Evolutionary conservation across 2,329 filamentous ascomycete species (phyloP).

Genomic region (Leptosphaerulina australis): DNA sequence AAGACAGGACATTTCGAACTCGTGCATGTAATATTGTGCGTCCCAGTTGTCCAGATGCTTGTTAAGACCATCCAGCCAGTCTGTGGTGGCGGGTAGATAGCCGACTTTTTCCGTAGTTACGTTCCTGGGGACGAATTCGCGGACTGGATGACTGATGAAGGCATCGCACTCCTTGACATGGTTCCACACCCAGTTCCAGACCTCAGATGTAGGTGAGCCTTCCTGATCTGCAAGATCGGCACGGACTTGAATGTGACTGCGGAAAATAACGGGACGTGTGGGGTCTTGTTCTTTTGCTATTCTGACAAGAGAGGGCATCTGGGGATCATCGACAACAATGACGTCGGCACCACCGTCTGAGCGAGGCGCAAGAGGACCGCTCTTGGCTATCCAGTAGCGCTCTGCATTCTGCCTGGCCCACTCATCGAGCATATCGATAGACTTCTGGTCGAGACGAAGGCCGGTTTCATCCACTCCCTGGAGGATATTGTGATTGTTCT

Average conservation of each 20-base stretch:
- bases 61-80: conserved; percentile 84
- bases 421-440: conserved; percentile 67
- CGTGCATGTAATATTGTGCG: conserved; percentile 72
- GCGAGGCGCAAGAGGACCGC: conserved; percentile 68
- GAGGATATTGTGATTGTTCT: conserved; percentile 87
- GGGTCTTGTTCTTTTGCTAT: conserved; percentile 74
- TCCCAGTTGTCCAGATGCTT: conserved; percentile 75
- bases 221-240: conserved; percentile 70
- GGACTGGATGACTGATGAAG: conserved; percentile 83
- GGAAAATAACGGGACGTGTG: conserved; percentile 76
- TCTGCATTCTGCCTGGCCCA: conserved; percentile 78
- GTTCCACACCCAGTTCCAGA: conserved; percentile 77
- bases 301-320: conserved; percentile 80
- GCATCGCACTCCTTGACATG: conserved; percentile 73
- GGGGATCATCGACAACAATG: conserved; percentile 80
- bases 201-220: conserved; percentile 71
- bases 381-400: conserved; percentile 73
- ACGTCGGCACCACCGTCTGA: conserved; percentile 76
- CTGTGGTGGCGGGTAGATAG: conserved; percentile 80
- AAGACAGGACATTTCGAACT: conserved; percentile 70
- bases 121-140: conserved; percentile 72
- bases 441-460: conserved; percentile 67
- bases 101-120: conserved; percentile 71
- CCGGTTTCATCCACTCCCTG: conserved; percentile 72
- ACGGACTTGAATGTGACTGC: conserved; percentile 83